Percentiles rank a stretch among this genome's conserved stretches.
Evolutionary conservation across 2,329 filamentous ascomycete genomes (phyloP).

Genomic region (Neonectria faginata): DNA sequence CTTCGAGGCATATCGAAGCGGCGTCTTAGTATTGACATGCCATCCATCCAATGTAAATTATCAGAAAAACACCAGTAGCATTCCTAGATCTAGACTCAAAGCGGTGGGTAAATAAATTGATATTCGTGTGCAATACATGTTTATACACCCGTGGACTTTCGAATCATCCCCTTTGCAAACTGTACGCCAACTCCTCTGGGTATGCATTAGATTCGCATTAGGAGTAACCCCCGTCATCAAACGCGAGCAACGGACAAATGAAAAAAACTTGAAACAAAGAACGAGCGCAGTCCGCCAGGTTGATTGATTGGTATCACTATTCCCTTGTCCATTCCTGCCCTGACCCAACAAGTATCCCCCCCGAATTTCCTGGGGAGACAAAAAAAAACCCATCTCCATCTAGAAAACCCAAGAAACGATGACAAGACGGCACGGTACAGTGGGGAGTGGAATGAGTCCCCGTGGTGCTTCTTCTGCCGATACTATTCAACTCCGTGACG

Average conservation of each 20-base stretch:
- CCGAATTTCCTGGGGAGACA: slow-evolving; percentile 18
- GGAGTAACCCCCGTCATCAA: slow-evolving; percentile 16
- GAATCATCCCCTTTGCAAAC: not conserved
- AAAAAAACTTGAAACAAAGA: slow-evolving; percentile 29
- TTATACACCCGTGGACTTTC: not conserved
- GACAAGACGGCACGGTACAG: slow-evolving; percentile 5
- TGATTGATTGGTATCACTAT: slow-evolving; percentile 44
- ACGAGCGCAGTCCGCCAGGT: slow-evolving; percentile 35
- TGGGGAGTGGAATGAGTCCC: slow-evolving; percentile 6
- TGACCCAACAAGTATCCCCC: slow-evolving; percentile 15
- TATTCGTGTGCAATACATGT: not conserved
- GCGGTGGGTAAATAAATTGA: not conserved
- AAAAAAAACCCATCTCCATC: slow-evolving; percentile 30
- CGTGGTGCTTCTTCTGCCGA: slow-evolving; percentile 26
- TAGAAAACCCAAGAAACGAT: slow-evolving; percentile 32
- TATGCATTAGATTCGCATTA: not conserved
- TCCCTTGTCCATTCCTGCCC: slow-evolving; percentile 25
- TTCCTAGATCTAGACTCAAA: not conserved
- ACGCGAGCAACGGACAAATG: slow-evolving; percentile 9
- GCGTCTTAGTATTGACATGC: too few species aligned
- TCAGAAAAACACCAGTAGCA: not conserved
- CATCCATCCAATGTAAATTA: too few species aligned
- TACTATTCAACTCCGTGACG: slow-evolving; percentile 45
- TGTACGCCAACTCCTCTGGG: not conserved
- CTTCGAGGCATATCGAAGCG: not conserved